Evolutionary conservation across 2,329 filamentous ascomycete species (phyloP).

Genomic region (Colletotrichum cereale): DNA sequence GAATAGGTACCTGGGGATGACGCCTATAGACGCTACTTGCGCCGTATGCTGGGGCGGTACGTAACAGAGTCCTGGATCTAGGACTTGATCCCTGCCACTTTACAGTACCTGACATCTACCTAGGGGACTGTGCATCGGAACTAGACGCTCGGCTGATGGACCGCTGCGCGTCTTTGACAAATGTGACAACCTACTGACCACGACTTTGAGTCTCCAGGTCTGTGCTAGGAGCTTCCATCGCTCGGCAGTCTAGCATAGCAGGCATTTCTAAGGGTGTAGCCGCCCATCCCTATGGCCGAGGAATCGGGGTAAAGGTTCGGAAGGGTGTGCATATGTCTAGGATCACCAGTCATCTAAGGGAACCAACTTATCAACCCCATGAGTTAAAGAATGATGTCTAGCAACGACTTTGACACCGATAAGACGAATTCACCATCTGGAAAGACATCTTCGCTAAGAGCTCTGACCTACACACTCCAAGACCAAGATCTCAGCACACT

Average conservation of each 20-base stretch:
- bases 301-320: neutral
- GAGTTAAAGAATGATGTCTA: constrained; percentile 4
- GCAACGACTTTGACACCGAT: neutral
- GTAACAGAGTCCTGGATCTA: constrained; percentile 35
- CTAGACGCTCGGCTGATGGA: constrained; percentile 20
- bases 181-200: constrained; percentile 15
- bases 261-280: constrained; percentile 13
- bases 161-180: constrained; percentile 16
- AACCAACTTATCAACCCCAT: neutral
- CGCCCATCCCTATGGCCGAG: neutral
- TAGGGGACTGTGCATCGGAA: constrained; percentile 34
- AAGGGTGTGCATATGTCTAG: constrained; percentile 29
- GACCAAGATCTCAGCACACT: neutral
- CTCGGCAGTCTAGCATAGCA: neutral
- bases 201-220: constrained; percentile 6
- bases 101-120: constrained; percentile 22
- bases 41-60: constrained; percentile 16
- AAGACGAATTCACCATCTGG: neutral
- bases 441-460: constrained; percentile 9
- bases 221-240: constrained; percentile 6
- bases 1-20: constrained; percentile 24
- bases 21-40: constrained; percentile 25
- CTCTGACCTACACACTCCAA: neutral
- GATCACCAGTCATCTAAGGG: constrained; percentile 1
- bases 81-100: constrained; percentile 32